Base-by-base conservation (phyloP, 2,329 filamentous ascomycete species). In the Myrmaecium sp. region DNA sequence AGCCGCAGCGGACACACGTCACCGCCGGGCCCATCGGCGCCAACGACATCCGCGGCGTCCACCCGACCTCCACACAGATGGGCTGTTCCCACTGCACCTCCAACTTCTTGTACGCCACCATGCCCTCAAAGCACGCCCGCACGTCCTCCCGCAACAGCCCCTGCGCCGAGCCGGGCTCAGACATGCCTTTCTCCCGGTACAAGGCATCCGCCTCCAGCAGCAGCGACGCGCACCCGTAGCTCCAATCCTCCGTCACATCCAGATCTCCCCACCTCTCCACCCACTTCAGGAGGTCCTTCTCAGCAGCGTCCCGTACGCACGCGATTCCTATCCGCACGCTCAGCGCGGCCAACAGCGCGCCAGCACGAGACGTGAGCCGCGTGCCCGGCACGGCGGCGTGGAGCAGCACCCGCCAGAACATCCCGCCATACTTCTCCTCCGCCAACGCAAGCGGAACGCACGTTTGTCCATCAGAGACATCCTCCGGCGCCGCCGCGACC, bases 211-310 rank as follows among this genome's bases (percentile, higher is more conserved):
- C 60, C 25, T 62, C 57, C 2, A 64, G 47, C 9, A 66, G 38
- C n/a, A 64, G 41, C 0, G 44, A 38, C 14, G 64, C 35, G 25
- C 59, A 65, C 30, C 44, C 52, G 5, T 52, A 30, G 23, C 55
- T 63, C 59, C 60, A 66, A 6, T 52, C 65, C 36, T 66, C 62
- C 1, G 60, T 58, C 5, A 56, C 47, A 3, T 59, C 51, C 4
- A 61, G 33, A 6, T 49, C 55, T 30, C 60, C 64, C 61, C 62
- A 66, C 14, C 49, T 49, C 14, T 46, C 41, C 4, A 49, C 47
- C 39, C 52, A 60, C 3, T 36, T 41, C 3, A 57, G 26, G 25
- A 66, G 47, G 30, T 61, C 55, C 3, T 40, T 35, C 17, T 55
- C 52, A 0, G 61, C 62, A 1, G 39, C 47, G 2, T 49, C 42